Evolutionary conservation across 345 rosid genomes (phyloP).

Genomic region (Pugionium dolabratum): DNA sequence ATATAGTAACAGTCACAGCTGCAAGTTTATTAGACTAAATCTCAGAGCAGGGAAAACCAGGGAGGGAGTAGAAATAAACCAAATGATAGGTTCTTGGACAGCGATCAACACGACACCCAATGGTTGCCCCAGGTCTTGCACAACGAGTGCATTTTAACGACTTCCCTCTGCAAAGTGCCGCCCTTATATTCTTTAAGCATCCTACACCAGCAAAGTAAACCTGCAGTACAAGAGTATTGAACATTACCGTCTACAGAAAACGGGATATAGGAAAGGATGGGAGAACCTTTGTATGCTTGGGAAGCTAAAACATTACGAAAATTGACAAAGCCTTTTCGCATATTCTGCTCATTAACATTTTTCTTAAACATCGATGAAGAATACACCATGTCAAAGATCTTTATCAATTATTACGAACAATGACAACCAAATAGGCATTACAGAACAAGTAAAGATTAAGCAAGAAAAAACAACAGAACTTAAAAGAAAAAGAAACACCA

Average conservation of each 20-base stretch:
- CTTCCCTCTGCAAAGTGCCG: conserved; percentile 94
- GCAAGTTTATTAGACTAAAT: conserved; percentile 13
- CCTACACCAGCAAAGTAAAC: conserved; percentile 99
- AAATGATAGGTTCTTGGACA: conserved; percentile 97
- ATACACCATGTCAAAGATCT: conserved; percentile 24
- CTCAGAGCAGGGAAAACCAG: conserved; percentile 21
- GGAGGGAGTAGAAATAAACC: conserved; percentile 53
- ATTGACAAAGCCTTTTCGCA: background rate
- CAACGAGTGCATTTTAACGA: conserved; percentile 93
- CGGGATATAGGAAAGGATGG: background rate
- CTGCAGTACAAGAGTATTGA: conserved; percentile 46
- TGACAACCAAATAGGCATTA: conserved; percentile 12
- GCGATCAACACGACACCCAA: conserved; percentile 97
- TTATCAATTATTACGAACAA: conserved; percentile 1
- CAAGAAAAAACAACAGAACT: conserved; percentile 11
- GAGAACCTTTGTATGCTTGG: too few species aligned
- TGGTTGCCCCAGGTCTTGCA: conserved; percentile 98
- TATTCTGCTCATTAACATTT: conserved; percentile 13
- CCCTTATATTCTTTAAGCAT: conserved; percentile 88
- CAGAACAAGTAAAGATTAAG: background rate
- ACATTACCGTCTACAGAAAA: conserved; percentile 25
- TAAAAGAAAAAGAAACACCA: conserved; percentile 19
- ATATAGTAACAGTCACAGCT: conserved; percentile 22
- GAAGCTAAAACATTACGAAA: conserved; percentile 8
- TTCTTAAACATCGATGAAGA: background rate